Evolutionary conservation across 2,329 filamentous ascomycete genomes (phyloP), one percentile per base, ranked within the genome.

Genomic region (Phialophora verrucosa): DNA sequence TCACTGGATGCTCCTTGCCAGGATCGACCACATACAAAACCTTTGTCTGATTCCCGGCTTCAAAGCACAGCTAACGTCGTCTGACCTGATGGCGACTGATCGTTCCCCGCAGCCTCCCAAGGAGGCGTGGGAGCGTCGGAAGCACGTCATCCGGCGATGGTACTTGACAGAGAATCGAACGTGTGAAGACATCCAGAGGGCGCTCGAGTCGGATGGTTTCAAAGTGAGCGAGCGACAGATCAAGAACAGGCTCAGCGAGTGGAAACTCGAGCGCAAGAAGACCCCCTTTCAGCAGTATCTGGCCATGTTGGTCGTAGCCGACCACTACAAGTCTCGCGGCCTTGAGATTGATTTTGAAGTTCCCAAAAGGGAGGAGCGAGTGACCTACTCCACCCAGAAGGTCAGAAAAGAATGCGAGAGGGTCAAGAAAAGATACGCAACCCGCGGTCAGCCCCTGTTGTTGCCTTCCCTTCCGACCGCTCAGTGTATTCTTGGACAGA

Each of bases 401-500:
- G 47, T 70, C 56, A 67, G 63, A 49, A 70, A 70, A 47, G 69
- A 70, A 57, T 66, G 67, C 31, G 63, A 70, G 35, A 58, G 69
- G 31, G 57, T 68, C 53, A 64, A 50, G 42, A 66, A 68, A 56
- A 65, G 55, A 56, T 49, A 57, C 12, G 35, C 53, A 7, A 56
- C 20, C 47, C n/a, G 31, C 20, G 31, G 27, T 49, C 57, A 32
- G 17, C 49, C 47, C 12, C 58, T 63, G 31, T n/a, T 44, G 20
- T 44, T 51, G 4, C 63, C 60, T 6, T 31, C 59, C 20, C 27
- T 64, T n/a, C 47, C 56, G 17, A 49, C 61, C 17, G 68, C 68
- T 27, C 25, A 60, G 29, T 27, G 31, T 23, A 59, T 59, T 6
- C 47, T 68, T 53, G 10, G 17, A 12, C 20, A 61, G 27, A 61